Conservation (phyloP, 805 yeast species). For the Clavispora vitiphila region DNA sequence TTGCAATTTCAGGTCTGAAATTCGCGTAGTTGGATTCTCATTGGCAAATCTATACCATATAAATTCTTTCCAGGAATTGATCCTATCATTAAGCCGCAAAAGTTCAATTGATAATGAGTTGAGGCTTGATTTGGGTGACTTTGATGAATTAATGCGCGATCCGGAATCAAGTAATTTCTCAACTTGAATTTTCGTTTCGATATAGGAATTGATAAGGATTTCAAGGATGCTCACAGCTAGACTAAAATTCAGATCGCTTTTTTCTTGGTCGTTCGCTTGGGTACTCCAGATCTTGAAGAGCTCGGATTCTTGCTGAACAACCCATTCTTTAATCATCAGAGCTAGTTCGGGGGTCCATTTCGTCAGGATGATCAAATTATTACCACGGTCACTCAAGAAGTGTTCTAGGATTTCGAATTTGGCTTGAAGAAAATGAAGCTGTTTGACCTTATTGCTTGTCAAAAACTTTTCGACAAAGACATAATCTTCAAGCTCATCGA, state of each 20-base stretch:
- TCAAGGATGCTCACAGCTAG: constrained; percentile 42
- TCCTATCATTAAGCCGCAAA: constrained; percentile 35
- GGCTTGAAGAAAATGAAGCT: constrained; percentile 17
- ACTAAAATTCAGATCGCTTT: constrained; percentile 8
- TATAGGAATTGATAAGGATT: constrained; percentile 41
- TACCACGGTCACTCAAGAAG: constrained; percentile 17
- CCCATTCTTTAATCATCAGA: constrained; percentile 22
- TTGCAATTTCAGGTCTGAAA: not conserved
- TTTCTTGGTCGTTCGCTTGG: not conserved
- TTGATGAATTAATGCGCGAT: constrained; percentile 6
- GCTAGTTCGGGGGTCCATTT: constrained; percentile 28
- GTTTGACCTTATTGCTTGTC: constrained; percentile 4
- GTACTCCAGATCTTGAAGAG: constrained; percentile 9
- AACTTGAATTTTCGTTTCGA: constrained; percentile 23
- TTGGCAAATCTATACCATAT: not conserved
- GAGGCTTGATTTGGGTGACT: constrained; percentile 10
- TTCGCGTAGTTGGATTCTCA: too few species aligned
- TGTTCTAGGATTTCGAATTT: constrained; percentile 22
- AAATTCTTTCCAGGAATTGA: constrained; percentile 42
- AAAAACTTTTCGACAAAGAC: constrained; percentile 13
- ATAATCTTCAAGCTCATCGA: constrained; percentile 4
- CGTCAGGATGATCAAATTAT: constrained; percentile 31
- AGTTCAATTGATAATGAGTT: constrained; percentile 36
- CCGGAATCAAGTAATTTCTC: constrained; percentile 16
- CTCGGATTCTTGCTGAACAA: constrained; percentile 24